Percentiles rank a stretch among this genome's conserved stretches.
phyloP scores from a whole-genome alignment of 169 alveolate species.

The Plasmodium sp. region DNA sequence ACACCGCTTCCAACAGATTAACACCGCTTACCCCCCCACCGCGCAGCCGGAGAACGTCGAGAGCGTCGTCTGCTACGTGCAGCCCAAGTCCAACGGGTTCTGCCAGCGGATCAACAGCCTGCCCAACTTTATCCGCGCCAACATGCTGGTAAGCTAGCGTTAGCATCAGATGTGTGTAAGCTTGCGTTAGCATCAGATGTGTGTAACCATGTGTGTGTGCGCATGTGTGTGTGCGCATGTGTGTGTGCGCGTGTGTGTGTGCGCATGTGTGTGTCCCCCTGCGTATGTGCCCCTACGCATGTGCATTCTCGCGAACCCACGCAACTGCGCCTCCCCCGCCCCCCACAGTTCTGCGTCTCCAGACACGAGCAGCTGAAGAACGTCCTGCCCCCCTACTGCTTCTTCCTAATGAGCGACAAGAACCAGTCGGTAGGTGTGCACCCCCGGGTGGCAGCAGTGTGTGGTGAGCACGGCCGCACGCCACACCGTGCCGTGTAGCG shows the following conservation, averaged over 20 bases:
- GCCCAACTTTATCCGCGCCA: constrained; percentile 44
- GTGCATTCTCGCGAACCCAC: background rate
- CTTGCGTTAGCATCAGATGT: background rate
- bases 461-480: background rate
- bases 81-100: constrained; percentile 49
- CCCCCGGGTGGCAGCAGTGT: background rate
- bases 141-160: constrained; percentile 8
- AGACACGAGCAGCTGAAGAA: constrained; percentile 55
- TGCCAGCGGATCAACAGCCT: constrained; percentile 54
- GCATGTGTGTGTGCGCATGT: background rate
- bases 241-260: background rate
- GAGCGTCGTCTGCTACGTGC: constrained; percentile 62
- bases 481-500: background rate
- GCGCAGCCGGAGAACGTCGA: constrained; percentile 23
- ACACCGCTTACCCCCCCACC: background rate
- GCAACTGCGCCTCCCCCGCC: background rate
- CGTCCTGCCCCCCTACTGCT: constrained; percentile 50
- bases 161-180: background rate
- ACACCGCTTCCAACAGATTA: background rate
- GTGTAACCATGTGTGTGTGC: background rate
- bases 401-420: constrained; percentile 35
- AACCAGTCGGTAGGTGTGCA: constrained; percentile 3
- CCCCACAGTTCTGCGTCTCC: constrained; percentile 50
- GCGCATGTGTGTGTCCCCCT: background rate
- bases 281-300: background rate